Conservation (phyloP, 75 land plant species). For the Pinus tabuliformis region DNA sequence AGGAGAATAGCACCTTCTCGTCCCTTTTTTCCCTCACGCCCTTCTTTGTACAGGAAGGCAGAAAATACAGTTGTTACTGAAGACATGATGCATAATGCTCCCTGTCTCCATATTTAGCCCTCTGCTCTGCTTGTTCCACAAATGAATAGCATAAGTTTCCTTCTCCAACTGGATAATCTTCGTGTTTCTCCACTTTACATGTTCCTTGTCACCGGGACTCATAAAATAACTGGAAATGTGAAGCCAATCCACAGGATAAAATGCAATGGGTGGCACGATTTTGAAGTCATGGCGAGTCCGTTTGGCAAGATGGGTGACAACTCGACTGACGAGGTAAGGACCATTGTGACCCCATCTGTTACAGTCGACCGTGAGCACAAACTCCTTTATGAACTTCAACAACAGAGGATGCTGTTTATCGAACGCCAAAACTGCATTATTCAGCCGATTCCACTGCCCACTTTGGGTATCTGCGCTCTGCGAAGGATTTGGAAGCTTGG, state of each 20-base stretch:
- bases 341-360: constrained; percentile 91
- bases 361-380: constrained; percentile 34
- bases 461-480: constrained; percentile 16
- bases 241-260: constrained; percentile 78
- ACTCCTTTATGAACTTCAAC: constrained; percentile 23
- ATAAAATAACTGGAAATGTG: constrained; percentile 38
- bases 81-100: constrained; percentile 44
- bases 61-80: constrained; percentile 22
- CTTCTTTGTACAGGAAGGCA: neutral
- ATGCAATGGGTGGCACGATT: constrained; percentile 54
- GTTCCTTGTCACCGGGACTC: constrained; percentile 6
- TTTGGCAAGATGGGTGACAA: constrained; percentile 17
- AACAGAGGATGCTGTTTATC: constrained; percentile 17
- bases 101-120: constrained; percentile 52
- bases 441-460: constrained; percentile 28
- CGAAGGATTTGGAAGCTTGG: constrained; percentile 18
- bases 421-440: constrained; percentile 37
- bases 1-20: too few species aligned
- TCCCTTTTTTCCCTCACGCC: too few species aligned
- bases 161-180: constrained; percentile 39
- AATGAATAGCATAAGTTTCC: constrained; percentile 55
- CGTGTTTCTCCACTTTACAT: constrained; percentile 33
- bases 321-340: constrained; percentile 78
- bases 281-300: constrained; percentile 23
- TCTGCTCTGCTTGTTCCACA: constrained; percentile 78